Conservation (phyloP, 768 basidiomycete species). For the Neoboletus subvelutipes region DNA sequence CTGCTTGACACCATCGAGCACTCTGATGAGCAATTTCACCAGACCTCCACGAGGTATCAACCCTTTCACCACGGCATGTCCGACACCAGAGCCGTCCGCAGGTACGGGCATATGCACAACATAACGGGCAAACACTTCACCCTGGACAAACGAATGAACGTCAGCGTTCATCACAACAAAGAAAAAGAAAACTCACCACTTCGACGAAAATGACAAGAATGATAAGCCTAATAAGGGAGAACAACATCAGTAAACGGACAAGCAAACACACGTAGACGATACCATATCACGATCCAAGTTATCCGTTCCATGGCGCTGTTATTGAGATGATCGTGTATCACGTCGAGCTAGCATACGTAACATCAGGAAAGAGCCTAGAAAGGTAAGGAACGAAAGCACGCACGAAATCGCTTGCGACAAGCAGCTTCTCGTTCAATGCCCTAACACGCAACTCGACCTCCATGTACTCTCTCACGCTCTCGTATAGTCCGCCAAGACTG, state of each 20-base stretch:
- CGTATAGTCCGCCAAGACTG: constrained; percentile 83
- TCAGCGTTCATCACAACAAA: not conserved
- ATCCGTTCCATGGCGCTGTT: constrained; percentile 88
- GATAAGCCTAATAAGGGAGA: constrained; percentile 64
- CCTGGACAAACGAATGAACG: constrained; percentile 38
- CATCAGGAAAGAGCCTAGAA: not conserved
- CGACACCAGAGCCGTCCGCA: not conserved
- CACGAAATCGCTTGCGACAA: constrained; percentile 86
- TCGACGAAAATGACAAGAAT: constrained; percentile 89
- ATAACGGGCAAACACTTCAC: constrained; percentile 78
- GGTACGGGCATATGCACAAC: constrained; percentile 51
- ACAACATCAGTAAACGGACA: constrained; percentile 34
- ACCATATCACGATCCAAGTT: constrained; percentile 78
- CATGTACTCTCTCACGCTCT: constrained; percentile 93
- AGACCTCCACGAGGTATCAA: constrained; percentile 28
- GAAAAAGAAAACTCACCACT: constrained; percentile 46
- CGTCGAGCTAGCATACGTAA: constrained; percentile 61
- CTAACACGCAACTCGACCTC: constrained; percentile 83
- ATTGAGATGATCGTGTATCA: constrained; percentile 92
- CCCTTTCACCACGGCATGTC: constrained; percentile 4
- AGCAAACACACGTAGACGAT: constrained; percentile 40
- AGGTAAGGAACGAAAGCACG: constrained; percentile 30
- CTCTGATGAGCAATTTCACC: constrained; percentile 20
- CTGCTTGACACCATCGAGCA: constrained; percentile 16
- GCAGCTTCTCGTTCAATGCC: constrained; percentile 84